A percentile compares a stretch with the other conserved stretches of the same genome.
phyloP scores from a whole-genome alignment of 2,329 filamentous ascomycete genomes.

The Emericellopsis atlantica region DNA sequence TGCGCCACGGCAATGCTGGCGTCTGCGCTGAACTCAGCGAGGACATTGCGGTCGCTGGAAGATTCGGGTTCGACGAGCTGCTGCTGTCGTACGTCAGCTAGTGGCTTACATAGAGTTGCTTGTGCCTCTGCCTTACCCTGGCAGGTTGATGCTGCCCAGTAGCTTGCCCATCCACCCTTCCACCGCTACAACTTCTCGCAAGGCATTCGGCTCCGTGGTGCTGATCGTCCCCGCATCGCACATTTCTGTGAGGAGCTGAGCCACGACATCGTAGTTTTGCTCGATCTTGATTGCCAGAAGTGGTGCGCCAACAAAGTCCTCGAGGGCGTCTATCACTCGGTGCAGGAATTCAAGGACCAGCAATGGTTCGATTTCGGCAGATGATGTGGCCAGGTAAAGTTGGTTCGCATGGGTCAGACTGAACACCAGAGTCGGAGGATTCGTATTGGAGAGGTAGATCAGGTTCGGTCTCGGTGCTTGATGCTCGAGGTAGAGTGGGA shows the following conservation, averaged over 20 bases:
- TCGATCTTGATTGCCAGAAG: slow-evolving; percentile 80
- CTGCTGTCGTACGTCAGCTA: slow-evolving; percentile 15
- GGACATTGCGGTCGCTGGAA: slow-evolving; percentile 23
- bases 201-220: slow-evolving; percentile 85
- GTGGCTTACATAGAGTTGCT: not conserved
- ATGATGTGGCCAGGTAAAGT: slow-evolving; percentile 74
- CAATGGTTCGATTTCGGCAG: slow-evolving; percentile 76
- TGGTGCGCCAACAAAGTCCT: slow-evolving; percentile 87
- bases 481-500: slow-evolving; percentile 80
- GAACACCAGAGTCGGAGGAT: slow-evolving; percentile 79
- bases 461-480: slow-evolving; percentile 71
- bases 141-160: slow-evolving; percentile 74
- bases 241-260: slow-evolving; percentile 89
- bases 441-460: slow-evolving; percentile 70
- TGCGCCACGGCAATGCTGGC: slow-evolving; percentile 68
- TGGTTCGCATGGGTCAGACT: slow-evolving; percentile 79
- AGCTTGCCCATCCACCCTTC: slow-evolving; percentile 84
- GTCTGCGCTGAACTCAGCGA: slow-evolving; percentile 31
- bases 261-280: slow-evolving; percentile 81
- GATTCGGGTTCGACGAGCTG: slow-evolving; percentile 21
- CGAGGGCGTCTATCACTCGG: slow-evolving; percentile 79
- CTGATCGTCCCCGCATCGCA: slow-evolving; percentile 84
- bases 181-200: slow-evolving; percentile 84
- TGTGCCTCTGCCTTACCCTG: slow-evolving; percentile 38
- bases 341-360: slow-evolving; percentile 90